Evolutionary conservation across 257 asterid species (phyloP).

Genomic region (Solanum tarijense): DNA sequence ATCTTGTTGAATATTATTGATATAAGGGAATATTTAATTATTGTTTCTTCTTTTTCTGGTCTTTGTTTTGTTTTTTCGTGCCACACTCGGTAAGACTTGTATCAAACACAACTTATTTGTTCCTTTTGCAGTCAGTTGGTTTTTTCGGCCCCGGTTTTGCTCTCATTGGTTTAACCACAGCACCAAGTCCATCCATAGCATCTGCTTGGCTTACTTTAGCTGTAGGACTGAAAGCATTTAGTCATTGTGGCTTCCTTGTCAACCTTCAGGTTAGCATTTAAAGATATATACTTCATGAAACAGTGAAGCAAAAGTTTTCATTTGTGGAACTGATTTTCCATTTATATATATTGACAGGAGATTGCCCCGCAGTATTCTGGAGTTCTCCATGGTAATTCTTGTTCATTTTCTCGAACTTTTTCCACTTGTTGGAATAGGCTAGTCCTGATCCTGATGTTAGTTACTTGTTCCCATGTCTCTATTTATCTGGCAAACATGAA

Average conservation of each 20-base stretch:
- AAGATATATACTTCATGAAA: conserved; percentile 1
- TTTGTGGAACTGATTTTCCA: conserved; percentile 9
- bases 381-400: conserved; percentile 72
- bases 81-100: not conserved
- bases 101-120: not conserved
- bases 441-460: not conserved
- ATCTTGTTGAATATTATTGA: not conserved
- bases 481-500: not conserved
- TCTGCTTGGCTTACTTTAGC: conserved; percentile 95
- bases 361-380: conserved; percentile 93
- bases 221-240: conserved; percentile 89
- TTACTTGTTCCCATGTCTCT: not conserved
- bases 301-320: conserved; percentile 3
- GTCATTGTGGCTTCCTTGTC: conserved; percentile 97
- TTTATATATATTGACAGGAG: conserved; percentile 45
- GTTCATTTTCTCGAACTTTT: not conserved
- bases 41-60: not conserved
- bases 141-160: conserved; percentile 77
- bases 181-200: conserved; percentile 64
- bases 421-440: not conserved
- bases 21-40: not conserved
- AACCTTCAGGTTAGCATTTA: conserved; percentile 71
- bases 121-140: conserved; percentile 63
- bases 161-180: conserved; percentile 68
- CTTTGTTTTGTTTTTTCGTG: not conserved